Percentiles rank a stretch among this genome's conserved stretches.
phyloP scores from a whole-genome alignment of 805 yeast species.

The Cyberlindnera nakhonratchasimensis region DNA sequence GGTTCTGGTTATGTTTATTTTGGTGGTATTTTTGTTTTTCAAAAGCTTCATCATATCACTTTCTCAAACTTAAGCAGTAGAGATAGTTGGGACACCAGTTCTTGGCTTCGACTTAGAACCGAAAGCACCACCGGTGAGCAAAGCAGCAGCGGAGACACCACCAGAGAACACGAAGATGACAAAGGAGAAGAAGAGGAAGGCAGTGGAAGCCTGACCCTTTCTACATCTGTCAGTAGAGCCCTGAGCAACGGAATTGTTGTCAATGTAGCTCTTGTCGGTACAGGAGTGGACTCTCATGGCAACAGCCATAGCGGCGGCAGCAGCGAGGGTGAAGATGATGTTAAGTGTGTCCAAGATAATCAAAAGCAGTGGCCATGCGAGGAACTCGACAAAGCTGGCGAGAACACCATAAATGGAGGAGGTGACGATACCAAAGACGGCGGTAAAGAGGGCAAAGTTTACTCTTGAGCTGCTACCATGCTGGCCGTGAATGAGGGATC shows the following conservation, averaged over 20 bases:
- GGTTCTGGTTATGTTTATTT: background rate
- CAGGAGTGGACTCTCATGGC: constrained; percentile 87
- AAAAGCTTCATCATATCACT: background rate
- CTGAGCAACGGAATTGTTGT: constrained; percentile 65
- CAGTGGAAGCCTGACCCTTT: constrained; percentile 82
- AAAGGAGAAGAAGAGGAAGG: constrained; percentile 83
- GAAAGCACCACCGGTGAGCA: constrained; percentile 56
- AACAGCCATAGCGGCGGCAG: constrained; percentile 91
- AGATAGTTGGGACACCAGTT: constrained; percentile 86
- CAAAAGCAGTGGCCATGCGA: constrained; percentile 85
- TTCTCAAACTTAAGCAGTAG: constrained; percentile 61
- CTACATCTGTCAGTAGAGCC: constrained; percentile 86
- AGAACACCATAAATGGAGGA: constrained; percentile 74
- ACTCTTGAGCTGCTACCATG: constrained; percentile 65
- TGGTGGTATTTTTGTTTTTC: background rate
- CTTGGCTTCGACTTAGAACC: constrained; percentile 56
- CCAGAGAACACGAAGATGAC: constrained; percentile 67
- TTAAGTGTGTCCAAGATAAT: constrained; percentile 80
- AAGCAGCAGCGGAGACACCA: constrained; percentile 46
- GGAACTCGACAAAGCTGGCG: constrained; percentile 71
- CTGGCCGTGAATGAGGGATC: constrained; percentile 76
- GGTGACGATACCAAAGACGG: constrained; percentile 80
- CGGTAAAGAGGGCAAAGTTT: constrained; percentile 82
- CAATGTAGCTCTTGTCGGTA: constrained; percentile 59
- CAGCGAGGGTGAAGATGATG: constrained; percentile 89